Percentiles rank a stretch among this genome's conserved stretches.
Conservation (phyloP, 305 asterid species). For the Solanum chacoense region DNA sequence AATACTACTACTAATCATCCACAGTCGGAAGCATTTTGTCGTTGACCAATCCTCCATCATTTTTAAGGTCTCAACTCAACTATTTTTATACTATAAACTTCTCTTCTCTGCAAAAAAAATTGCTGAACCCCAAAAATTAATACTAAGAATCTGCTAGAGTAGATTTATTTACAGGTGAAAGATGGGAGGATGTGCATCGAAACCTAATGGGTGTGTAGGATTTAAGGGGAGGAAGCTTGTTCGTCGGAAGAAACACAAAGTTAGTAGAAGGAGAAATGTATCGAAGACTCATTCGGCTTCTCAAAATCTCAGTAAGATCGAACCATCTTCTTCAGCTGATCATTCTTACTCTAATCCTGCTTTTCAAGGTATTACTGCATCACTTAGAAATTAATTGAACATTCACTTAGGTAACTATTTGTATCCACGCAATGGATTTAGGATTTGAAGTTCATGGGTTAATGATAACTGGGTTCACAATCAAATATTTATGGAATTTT, state of each 20-base stretch:
- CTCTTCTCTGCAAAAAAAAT: neutral
- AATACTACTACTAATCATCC: neutral
- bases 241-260: constrained; percentile 27
- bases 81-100: neutral
- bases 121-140: neutral
- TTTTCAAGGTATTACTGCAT: constrained; percentile 47
- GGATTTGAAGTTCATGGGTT: neutral
- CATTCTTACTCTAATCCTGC: constrained; percentile 62
- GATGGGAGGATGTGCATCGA: constrained; percentile 85
- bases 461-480: neutral
- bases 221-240: constrained; percentile 28
- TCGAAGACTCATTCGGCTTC: constrained; percentile 30
- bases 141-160: neutral
- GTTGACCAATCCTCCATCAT: neutral
- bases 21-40: neutral
- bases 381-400: neutral
- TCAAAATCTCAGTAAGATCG: constrained; percentile 47
- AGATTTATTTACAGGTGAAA: neutral
- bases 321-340: constrained; percentile 51
- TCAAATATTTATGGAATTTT: neutral
- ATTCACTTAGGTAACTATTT: neutral
- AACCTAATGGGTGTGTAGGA: constrained; percentile 55
- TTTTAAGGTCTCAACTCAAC: neutral
- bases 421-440: neutral
- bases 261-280: constrained; percentile 30